Percentiles rank a stretch among this genome's conserved stretches.
phyloP scores from a whole-genome alignment of 2,329 filamentous ascomycete species.

The Botrytis cinerea region DNA sequence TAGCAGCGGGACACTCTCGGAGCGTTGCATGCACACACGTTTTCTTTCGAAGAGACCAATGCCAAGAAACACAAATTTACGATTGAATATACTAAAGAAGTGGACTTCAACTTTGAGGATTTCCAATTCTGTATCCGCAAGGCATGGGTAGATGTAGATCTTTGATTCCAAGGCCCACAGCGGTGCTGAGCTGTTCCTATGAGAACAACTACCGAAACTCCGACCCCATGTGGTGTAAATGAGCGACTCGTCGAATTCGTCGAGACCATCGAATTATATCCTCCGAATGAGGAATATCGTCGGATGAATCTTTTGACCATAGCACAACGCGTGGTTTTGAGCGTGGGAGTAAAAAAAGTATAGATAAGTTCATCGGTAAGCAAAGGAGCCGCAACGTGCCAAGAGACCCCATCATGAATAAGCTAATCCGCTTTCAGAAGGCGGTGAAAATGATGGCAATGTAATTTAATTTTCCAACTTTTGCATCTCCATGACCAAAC shows the following conservation, averaged over 20 bases:
- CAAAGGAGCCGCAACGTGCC: conserved; percentile 3
- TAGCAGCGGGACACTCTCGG: background rate
- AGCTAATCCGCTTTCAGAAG: background rate
- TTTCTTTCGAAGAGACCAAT: background rate
- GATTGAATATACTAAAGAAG: background rate
- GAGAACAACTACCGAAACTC: background rate
- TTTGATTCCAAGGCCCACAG: background rate
- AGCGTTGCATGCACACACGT: background rate
- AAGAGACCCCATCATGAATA: background rate
- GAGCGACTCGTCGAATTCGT: background rate
- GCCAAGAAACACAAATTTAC: background rate
- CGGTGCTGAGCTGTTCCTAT: background rate
- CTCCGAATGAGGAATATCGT: background rate
- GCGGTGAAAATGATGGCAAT: background rate
- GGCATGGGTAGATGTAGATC: conserved; percentile 11
- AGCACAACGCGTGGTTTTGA: background rate
- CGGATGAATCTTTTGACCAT: background rate
- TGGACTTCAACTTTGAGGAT: background rate
- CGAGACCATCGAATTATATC: background rate
- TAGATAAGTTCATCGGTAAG: background rate
- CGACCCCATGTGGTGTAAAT: background rate
- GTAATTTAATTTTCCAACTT: background rate
- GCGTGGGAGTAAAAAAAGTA: background rate
- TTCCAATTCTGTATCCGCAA: background rate
- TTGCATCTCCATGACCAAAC: background rate